Evolutionary conservation across 768 basidiomycete genomes (phyloP).

Genomic region (Mycena latifolia): DNA sequence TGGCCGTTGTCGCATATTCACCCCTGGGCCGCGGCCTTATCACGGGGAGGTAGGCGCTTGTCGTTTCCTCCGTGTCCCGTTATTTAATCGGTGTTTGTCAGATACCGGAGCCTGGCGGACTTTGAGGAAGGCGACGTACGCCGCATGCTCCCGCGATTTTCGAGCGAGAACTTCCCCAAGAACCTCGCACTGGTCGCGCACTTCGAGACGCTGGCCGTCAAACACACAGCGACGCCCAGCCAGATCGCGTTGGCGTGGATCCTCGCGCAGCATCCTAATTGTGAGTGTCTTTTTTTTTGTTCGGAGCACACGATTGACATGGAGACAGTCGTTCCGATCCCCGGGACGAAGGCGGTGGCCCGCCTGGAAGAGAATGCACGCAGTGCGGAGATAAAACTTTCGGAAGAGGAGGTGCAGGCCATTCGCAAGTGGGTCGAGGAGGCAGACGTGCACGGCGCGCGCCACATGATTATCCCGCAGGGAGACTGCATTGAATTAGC

Average conservation of each 20-base stretch:
- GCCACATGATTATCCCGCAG: constrained; percentile 15
- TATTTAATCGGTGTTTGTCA: not conserved
- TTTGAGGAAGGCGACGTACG: constrained; percentile 45
- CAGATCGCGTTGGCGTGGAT: constrained; percentile 38
- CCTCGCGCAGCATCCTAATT: constrained; percentile 28
- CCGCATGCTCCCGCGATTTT: constrained; percentile 44
- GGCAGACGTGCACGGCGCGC: constrained; percentile 37
- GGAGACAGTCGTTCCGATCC: constrained; percentile 47
- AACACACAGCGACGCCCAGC: constrained; percentile 44
- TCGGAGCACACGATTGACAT: not conserved
- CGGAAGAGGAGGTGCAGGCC: constrained; percentile 39
- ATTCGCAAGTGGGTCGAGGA: constrained; percentile 42
- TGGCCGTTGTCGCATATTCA: constrained; percentile 46
- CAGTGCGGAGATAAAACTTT: constrained; percentile 39
- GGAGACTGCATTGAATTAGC: constrained; percentile 30
- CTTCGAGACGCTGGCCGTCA: constrained; percentile 45
- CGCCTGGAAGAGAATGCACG: constrained; percentile 52
- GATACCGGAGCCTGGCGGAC: constrained; percentile 37
- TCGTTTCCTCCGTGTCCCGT: not conserved
- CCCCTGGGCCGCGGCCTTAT: constrained; percentile 52
- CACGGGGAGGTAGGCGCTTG: constrained; percentile 37
- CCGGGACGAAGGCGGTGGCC: constrained; percentile 46
- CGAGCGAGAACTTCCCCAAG: constrained; percentile 47
- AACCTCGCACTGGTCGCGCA: constrained; percentile 50
- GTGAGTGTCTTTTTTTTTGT: constrained; percentile 1